Percentiles rank a stretch among this genome's conserved stretches.
Conservation (phyloP, 495 filamentous ascomycete species). For the Aspergillus mulundensis region DNA sequence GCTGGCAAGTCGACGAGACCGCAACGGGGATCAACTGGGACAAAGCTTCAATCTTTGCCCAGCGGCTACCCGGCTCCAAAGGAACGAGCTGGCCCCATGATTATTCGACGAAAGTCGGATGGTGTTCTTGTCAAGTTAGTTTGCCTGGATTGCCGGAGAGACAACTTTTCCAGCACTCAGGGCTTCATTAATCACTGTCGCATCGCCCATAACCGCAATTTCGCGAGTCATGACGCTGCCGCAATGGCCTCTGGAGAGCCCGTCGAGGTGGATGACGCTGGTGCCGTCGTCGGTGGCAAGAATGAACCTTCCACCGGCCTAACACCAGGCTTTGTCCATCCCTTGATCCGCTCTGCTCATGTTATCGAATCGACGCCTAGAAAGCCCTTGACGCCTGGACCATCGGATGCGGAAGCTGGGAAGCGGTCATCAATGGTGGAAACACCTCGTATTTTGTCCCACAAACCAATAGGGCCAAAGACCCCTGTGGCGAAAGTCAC, state of each 20-base stretch:
- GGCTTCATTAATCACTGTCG: constrained; percentile 98
- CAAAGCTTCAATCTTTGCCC: constrained; percentile 68
- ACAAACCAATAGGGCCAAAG: background rate
- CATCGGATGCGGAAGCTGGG: constrained; percentile 26
- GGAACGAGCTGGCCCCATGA: constrained; percentile 58
- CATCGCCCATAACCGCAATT: constrained; percentile 86
- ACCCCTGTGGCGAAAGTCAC: constrained; percentile 17
- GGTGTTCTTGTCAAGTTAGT: constrained; percentile 69
- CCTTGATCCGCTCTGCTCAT: constrained; percentile 59
- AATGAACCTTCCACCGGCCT: constrained; percentile 31
- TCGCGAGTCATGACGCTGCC: constrained; percentile 90
- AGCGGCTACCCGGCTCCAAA: constrained; percentile 67
- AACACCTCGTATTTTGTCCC: constrained; percentile 28
- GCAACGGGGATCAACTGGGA: constrained; percentile 52
- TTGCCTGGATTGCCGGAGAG: constrained; percentile 81
- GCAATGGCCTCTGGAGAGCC: constrained; percentile 83
- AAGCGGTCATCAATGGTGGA: constrained; percentile 24
- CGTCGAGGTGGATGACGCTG: constrained; percentile 65
- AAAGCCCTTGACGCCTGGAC: constrained; percentile 43
- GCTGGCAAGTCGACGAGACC: constrained; percentile 57
- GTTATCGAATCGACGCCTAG: constrained; percentile 51
- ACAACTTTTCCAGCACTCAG: constrained; percentile 91
- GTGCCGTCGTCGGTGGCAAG: constrained; percentile 51
- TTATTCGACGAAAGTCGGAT: constrained; percentile 59
- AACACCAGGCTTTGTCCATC: constrained; percentile 61